Evolutionary conservation across 106 monocot genomes (phyloP).

Genomic region (Hemerocallis citrina): DNA sequence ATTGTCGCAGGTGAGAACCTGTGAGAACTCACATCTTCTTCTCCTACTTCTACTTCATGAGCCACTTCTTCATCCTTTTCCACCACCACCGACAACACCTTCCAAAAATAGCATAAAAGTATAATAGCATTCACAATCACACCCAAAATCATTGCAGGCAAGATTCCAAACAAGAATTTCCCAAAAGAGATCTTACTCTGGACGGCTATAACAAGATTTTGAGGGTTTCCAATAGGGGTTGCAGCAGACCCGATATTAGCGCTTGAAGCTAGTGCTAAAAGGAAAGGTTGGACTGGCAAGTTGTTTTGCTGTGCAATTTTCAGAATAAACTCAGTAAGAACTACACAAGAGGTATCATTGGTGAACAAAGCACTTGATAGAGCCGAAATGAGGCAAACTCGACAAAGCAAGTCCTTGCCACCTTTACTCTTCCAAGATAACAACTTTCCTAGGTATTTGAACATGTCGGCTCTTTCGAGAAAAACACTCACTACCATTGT

Average conservation of each 20-base stretch:
- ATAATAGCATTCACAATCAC: slow-evolving; percentile 40
- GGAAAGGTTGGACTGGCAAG: slow-evolving; percentile 69
- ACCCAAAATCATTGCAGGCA: slow-evolving; percentile 67
- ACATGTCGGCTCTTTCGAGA: slow-evolving; percentile 84
- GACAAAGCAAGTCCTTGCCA: slow-evolving; percentile 66
- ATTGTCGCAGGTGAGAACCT: slow-evolving; percentile 63
- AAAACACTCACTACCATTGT: slow-evolving; percentile 82
- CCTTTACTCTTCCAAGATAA: slow-evolving; percentile 71
- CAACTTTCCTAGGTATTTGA: slow-evolving; percentile 59
- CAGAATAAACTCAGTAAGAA: slow-evolving; percentile 78
- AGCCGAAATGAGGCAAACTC: slow-evolving; percentile 62
- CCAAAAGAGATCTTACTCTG: slow-evolving; percentile 72
- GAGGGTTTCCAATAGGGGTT: slow-evolving; percentile 89
- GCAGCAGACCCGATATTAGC: slow-evolving; percentile 84
- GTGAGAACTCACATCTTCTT: slow-evolving; percentile 39
- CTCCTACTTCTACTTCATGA: slow-evolving; percentile 13
- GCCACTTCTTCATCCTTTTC: slow-evolving; percentile 17
- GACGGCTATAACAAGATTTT: slow-evolving; percentile 80
- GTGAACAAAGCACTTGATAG: slow-evolving; percentile 78
- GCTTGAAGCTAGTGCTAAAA: slow-evolving; percentile 87
- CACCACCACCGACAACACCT: slow-evolving; percentile 31
- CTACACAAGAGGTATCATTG: slow-evolving; percentile 86
- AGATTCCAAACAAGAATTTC: slow-evolving; percentile 47
- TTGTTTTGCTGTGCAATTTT: slow-evolving; percentile 78
- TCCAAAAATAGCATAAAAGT: slow-evolving; percentile 57